Base-by-base conservation (phyloP, 805 yeast species). In the Henningerozyma blattae region DNA sequence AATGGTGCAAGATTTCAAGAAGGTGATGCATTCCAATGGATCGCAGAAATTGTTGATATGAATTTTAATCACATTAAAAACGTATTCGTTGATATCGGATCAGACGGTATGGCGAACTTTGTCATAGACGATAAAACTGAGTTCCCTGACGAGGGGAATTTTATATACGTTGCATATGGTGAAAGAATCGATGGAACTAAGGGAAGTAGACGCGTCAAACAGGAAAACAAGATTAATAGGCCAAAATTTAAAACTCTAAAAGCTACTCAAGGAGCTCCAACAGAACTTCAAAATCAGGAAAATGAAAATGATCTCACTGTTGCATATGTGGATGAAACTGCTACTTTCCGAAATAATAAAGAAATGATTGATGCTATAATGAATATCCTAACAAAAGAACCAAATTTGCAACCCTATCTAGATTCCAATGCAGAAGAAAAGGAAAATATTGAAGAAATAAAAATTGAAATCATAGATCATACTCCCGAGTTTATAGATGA, bases 1-100 rank as follows among this genome's bases (percentile, higher is more conserved):
- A 42, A 37, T 20, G 44, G 42, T 4, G 13, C 22, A 15, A 35
- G 41, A 3, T 40, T 42, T n/a, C 28, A 28, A 10, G 27, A 35
- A 19, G 64, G 59, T 4, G 53, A 52, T 28, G 42, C 46, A 14
- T 58, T 62, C 31, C 34, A 35, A 5, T 56, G 56, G 59, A 27
- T 56, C 41, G 33, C 59, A 36, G 44, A 56, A 34, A 42, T 60
- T 15, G 34, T 53, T 29, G 46, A 53, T 38, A 15, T 47, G 35
- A 30, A 40, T 33, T 36, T 47, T 20, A 37, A 35, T 19, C 19
- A 31, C 4, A 27, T 31, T 24, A 17, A 18, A 12, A 27, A 12
- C 10, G 15, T 28, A 10, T 9, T 24, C 7, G 31, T 31, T 3
- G 33, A 31, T 15, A 28, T 35, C 4, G 12, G 24, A 15, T 19